phyloP scores from a whole-genome alignment of 768 basidiomycete species.

The Russula virescens region DNA sequence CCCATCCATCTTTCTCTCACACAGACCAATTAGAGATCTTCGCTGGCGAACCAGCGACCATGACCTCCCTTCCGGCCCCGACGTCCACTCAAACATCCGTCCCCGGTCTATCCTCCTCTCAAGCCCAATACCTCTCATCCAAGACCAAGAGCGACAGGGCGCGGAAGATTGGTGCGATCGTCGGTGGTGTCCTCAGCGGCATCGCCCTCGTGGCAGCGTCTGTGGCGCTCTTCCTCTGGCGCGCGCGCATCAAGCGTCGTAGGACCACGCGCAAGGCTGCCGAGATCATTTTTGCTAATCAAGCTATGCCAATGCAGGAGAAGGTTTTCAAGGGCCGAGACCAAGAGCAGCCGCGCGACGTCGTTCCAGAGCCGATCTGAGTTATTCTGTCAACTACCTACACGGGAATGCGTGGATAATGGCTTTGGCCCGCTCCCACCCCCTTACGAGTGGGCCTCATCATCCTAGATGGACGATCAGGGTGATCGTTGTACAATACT shows the following conservation, averaged over 20 bases:
- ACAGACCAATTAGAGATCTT: background rate
- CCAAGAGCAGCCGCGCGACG: background rate
- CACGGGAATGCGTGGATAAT: too few species aligned
- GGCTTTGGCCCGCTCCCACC: too few species aligned
- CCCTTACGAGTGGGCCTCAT: background rate
- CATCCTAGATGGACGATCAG: background rate
- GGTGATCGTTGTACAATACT: background rate
- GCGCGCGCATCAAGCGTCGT: constrained; percentile 13
- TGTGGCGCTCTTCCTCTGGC: background rate
- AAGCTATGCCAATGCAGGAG: constrained; percentile 3
- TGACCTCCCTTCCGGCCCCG: background rate
- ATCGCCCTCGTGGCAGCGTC: background rate
- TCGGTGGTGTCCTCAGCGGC: constrained; percentile 2
- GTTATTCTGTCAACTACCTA: too few species aligned
- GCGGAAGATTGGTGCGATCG: background rate
- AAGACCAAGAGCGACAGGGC: too few species aligned
- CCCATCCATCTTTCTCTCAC: too few species aligned
- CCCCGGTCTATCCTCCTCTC: background rate
- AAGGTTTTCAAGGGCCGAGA: background rate
- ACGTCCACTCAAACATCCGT: constrained; percentile 8
- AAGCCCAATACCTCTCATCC: background rate
- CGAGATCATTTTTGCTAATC: background rate
- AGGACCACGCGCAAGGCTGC: constrained; percentile 1
- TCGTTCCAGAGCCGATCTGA: background rate
- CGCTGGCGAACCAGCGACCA: background rate